Base-by-base conservation (phyloP, 2,329 filamentous ascomycete genomes). In the Scleromitrula shiraiana region DNA sequence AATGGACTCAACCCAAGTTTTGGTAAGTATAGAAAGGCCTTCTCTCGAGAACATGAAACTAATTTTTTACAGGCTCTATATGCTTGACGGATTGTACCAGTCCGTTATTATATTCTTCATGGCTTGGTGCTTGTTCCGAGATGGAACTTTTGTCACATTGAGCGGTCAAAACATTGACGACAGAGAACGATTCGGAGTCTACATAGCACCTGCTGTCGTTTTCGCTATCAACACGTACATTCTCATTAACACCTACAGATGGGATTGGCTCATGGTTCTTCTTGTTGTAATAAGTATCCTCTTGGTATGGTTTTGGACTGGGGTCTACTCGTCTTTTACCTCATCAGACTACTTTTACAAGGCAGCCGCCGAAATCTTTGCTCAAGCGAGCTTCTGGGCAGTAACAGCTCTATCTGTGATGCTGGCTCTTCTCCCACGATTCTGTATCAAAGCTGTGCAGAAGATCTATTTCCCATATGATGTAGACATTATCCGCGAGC, bases 1-100 rank as follows among this genome's bases (percentile, higher is more conserved):
- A 98, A 71, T 98, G 93, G 93, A 95, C 90, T 4, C 87, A 95
- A 66, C 72, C 71, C 44, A 98, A 98, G 69, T 98, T 98, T 66
- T 98, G 93, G 93, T 95, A 76, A 67, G 80, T 70, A 32, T n/a
- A 39, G 22, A 41, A 33, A 29, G 14, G 14, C 4, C 4, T 17
- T 10, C 10, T 9, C 6, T 4, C 10, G 7, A 20, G 7, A 17
- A 4, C 9, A 27, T 14, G 14, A 10, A 14, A 42, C 45, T 47
- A 35, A 47, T 50, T 36, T 20, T 53, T 38, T 23, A 33, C 55
- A 89, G 85, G 85, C 68, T 87, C 26, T 97, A 98, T 70, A 97
- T 98, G 93, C 46, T 82, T 56, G 93, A 98, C 66, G 93, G 91
- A 54, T 66, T 95, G 36, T 98, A 97, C 68, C 93, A 98, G 69